Percentiles rank a stretch among this genome's conserved stretches.
phyloP scores from a whole-genome alignment of 177 flowering plant genomes.

The Vitis hybrid region DNA sequence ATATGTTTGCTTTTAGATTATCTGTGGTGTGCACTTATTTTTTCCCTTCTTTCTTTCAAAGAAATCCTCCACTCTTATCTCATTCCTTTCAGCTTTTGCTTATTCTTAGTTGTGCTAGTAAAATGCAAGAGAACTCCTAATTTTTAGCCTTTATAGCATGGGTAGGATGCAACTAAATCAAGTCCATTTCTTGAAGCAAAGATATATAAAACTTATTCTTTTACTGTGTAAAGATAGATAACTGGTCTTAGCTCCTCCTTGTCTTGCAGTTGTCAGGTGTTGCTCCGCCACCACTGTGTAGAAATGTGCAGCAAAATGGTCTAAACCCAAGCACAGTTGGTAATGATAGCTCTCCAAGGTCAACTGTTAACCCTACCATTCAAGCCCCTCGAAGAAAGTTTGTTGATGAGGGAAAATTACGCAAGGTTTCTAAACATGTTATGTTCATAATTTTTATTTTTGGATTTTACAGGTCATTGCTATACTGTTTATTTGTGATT shows the following conservation, averaged over 20 bases:
- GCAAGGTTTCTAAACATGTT: constrained; percentile 58
- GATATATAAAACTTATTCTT: neutral
- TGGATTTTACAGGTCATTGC: neutral
- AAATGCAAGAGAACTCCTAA: neutral
- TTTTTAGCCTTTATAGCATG: neutral
- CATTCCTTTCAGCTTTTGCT: neutral
- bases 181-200: neutral
- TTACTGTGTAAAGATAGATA: neutral
- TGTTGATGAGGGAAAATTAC: constrained; percentile 93
- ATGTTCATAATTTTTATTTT: neutral
- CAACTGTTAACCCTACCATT: constrained; percentile 65
- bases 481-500: neutral
- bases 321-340: constrained; percentile 29
- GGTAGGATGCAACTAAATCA: neutral
- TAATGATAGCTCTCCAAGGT: constrained; percentile 67
- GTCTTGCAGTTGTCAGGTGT: constrained; percentile 69
- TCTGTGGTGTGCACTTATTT: neutral
- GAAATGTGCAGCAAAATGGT: constrained; percentile 66
- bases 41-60: neutral
- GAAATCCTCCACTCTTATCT: too few species aligned
- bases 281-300: constrained; percentile 85
- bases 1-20: too few species aligned
- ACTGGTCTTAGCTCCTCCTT: constrained; percentile 11
- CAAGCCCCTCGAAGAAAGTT: constrained; percentile 94
- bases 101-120: neutral